Evolutionary conservation across 805 yeast genomes (phyloP).

Genomic region (Hanseniaspora singularis): DNA sequence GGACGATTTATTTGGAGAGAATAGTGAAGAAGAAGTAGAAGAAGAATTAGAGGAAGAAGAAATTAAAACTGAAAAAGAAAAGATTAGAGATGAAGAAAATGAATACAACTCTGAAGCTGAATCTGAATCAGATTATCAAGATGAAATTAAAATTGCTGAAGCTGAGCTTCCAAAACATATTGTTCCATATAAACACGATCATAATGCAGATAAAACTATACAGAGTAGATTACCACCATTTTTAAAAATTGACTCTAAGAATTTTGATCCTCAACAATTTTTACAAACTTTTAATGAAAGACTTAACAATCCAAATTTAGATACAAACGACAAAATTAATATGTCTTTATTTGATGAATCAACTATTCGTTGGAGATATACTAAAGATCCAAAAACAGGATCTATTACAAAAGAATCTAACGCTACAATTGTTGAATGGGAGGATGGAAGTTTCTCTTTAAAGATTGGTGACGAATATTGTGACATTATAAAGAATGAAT

Average conservation of each 20-base stretch:
- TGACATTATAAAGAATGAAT: slow-evolving; percentile 55
- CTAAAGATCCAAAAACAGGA: slow-evolving; percentile 56
- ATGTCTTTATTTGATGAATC: slow-evolving; percentile 64
- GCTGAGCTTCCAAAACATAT: slow-evolving; percentile 33
- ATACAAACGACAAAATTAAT: slow-evolving; percentile 42
- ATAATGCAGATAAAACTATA: slow-evolving; percentile 32
- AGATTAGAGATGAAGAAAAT: slow-evolving; percentile 26
- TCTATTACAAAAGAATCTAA: slow-evolving; percentile 70
- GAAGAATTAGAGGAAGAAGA: slow-evolving; percentile 24
- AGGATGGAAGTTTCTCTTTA: slow-evolving; percentile 77
- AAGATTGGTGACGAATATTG: slow-evolving; percentile 81
- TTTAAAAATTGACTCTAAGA: slow-evolving; percentile 67
- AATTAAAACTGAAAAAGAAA: slow-evolving; percentile 24
- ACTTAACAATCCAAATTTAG: slow-evolving; percentile 27
- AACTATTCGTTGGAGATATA: slow-evolving; percentile 89
- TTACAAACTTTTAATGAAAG: slow-evolving; percentile 38
- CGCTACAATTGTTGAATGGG: slow-evolving; percentile 85
- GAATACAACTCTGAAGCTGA: slow-evolving; percentile 26
- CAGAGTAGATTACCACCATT: slow-evolving; percentile 65
- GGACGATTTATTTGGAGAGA: slow-evolving; percentile 36
- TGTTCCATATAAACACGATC: slow-evolving; percentile 38
- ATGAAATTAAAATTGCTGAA: slow-evolving; percentile 28
- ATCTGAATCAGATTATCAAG: slow-evolving; percentile 23
- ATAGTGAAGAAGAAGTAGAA: slow-evolving; percentile 21
- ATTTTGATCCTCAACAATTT: slow-evolving; percentile 68